A percentile compares a stretch with the other conserved stretches of the same genome.
Evolutionary conservation across 306 rosid genomes (phyloP).

Genomic region (Erythrophleum fordii): DNA sequence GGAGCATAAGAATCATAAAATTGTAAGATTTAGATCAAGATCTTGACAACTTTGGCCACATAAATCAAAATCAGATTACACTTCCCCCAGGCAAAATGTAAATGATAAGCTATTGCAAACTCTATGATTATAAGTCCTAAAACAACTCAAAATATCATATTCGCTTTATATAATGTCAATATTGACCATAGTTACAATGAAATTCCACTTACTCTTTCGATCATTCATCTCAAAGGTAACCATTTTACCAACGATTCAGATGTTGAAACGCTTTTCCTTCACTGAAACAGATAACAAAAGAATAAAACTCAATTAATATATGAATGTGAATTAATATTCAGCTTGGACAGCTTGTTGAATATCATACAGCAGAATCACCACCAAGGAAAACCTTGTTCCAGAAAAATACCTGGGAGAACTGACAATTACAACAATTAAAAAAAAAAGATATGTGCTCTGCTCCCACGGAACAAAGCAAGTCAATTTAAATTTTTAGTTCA

Average conservation of each 20-base stretch:
- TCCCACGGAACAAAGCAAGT: slow-evolving; percentile 11
- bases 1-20: neutral
- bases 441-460: neutral
- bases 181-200: neutral
- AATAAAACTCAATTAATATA: slow-evolving; percentile 29
- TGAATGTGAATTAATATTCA: slow-evolving; percentile 20
- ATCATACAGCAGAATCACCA: neutral
- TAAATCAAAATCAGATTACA: slow-evolving; percentile 6
- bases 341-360: neutral
- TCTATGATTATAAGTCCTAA: neutral
- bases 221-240: slow-evolving; percentile 98
- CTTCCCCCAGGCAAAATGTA: neutral
- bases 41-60: neutral
- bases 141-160: neutral
- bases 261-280: slow-evolving; percentile 40
- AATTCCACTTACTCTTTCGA: slow-evolving; percentile 77
- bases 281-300: slow-evolving; percentile 47
- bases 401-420: neutral
- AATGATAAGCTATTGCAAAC: neutral
- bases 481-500: slow-evolving; percentile 3
- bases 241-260: slow-evolving; percentile 56
- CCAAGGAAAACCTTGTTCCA: neutral
- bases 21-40: neutral
- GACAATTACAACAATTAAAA: neutral
- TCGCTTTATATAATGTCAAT: neutral